Base-by-base conservation (phyloP, 352 stramenopile genomes). In the Pythium rhizo-oryzae region DNA sequence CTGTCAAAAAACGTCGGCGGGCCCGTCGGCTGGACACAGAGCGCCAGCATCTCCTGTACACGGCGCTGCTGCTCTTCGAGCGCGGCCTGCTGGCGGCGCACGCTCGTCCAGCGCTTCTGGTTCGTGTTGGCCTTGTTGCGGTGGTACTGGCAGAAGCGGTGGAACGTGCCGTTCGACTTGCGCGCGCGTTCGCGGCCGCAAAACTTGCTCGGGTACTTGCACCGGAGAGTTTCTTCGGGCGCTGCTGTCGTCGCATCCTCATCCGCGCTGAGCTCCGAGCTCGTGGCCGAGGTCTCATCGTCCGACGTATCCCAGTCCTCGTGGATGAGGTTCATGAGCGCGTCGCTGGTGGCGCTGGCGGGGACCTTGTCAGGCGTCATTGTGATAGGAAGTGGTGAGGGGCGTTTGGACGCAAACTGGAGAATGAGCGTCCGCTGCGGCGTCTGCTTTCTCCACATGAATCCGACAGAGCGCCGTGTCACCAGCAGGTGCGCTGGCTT, bases 141-240 rank as follows among this genome's bases (percentile, higher is more conserved):
- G 58, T 69, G 53, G 35, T 60, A 69, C 53, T 63, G 35, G 44
- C 62, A 69, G 33, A 57, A 69, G n/a, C 55, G 53, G 41, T 69
- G 62, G 28, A 60, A 52, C 43, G 25, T 56, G 49, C 61, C 61
- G 23, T 46, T 67, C 3, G 61, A 46, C 25, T 67, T 67, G 37
- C 61, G 61, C 37, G 41, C 51, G n/a, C 61, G 61, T 2, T 23
- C 24, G 8, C 23, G 24, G 4, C 51, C 33, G 19, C 61, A 67
- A 23, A 30, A 61, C 50, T 67, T 67, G 49, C 61, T 61, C 18
- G 61, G 61, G 51, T 67, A 67, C 49, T 54, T 52, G 44, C 59
- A 67, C 4, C 59, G 28, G 28, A 33, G 59, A 1, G 25, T 30
- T 8, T 51, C 57, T 16, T 43, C 41, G 1, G 19, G n/a, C 56